These are phyloP conservation scores for Plasmodium gallinaceum DNA, from an alignment of 169 alveolate species.

Conservation along the genomic window DNA sequence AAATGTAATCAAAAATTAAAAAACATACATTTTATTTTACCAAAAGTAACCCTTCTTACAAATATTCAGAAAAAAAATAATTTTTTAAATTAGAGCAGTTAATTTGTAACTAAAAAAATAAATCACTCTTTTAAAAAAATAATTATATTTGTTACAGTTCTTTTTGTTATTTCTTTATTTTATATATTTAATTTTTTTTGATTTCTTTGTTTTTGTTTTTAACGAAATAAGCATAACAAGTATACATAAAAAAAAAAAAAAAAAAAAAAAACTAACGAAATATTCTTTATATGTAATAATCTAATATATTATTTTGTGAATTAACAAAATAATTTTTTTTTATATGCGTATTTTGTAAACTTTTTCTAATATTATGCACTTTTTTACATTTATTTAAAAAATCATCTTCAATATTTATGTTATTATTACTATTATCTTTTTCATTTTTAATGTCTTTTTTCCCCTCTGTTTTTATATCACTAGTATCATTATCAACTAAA, in stretches of 20 bases:
- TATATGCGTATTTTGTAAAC: slow-evolving; percentile 57
- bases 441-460: background rate
- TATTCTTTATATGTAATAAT: slow-evolving; percentile 5
- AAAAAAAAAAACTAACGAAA: background rate
- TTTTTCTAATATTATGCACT: slow-evolving; percentile 39
- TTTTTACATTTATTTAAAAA: slow-evolving; percentile 59
- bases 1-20: background rate
- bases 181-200: too few relatives aligned
- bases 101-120: too few relatives aligned
- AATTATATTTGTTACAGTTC: too few relatives aligned
- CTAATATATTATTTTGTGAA: slow-evolving; percentile 14
- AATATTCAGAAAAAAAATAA: background rate
- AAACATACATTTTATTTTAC: background rate
- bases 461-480: background rate
- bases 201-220: too few relatives aligned
- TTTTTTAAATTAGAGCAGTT: too few relatives aligned
- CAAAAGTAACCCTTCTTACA: too few relatives aligned
- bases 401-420: slow-evolving; percentile 5
- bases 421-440: background rate
- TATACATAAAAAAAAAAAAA: background rate
- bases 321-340: slow-evolving; percentile 1
- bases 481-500: slow-evolving; percentile 6
- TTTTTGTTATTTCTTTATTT: too few relatives aligned
- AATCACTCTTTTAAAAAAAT: too few relatives aligned
- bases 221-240: too few relatives aligned